Evolutionary conservation across 202 grass and related monocot genomes (phyloP), one percentile per base, ranked within the genome.

Genomic region (Schoenoplectus tabernaemontani): DNA sequence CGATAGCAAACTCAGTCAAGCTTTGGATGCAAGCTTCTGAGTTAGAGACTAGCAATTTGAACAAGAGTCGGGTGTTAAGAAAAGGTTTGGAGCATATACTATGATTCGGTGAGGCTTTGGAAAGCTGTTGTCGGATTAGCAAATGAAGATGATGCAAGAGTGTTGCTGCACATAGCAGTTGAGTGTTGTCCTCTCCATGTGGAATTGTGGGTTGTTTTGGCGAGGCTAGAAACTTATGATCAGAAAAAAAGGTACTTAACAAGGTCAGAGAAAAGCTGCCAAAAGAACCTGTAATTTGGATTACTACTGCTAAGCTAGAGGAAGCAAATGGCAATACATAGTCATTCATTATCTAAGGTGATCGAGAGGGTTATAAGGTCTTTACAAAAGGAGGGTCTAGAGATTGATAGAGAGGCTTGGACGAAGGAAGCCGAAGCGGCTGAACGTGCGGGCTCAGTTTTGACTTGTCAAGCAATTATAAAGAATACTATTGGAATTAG

Each of bases 281-380:
- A 4, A 97, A 93, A 74, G 93, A 97, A 51, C 93, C 88, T 81
- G 83, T 88, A 67, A 97, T 97, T 86, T 97, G 93, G 93, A 97
- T 97, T 36, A 97, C 90, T 60, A 90, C 93, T 77, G 93, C 93
- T 71, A 97, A 97, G 78, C 85, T 97, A 2, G 93, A 97, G 81
- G 93, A 97, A 77, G 90, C 93, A 50, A 93, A 93, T 83, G 93
- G 87, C 12, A 93, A 97, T 59, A 85, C 71, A 0, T 66, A 89
- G 16, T 97, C 93, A 22, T 85, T 97, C 62, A n/a, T n/a, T n/a
- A n/a, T 83, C 15, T 47, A 97, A 97, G 88, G 88, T 97, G 61
- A 89, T 97, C 1, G 90, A 97, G 24, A 93, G 93, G 85, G 87
- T 86, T 84, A 93, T 97, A 89, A 76, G 79, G 64, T 84, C 88